Evolutionary conservation across 129 eudicot genomes (phyloP).

Genomic region (Centaurea solstitialis): DNA sequence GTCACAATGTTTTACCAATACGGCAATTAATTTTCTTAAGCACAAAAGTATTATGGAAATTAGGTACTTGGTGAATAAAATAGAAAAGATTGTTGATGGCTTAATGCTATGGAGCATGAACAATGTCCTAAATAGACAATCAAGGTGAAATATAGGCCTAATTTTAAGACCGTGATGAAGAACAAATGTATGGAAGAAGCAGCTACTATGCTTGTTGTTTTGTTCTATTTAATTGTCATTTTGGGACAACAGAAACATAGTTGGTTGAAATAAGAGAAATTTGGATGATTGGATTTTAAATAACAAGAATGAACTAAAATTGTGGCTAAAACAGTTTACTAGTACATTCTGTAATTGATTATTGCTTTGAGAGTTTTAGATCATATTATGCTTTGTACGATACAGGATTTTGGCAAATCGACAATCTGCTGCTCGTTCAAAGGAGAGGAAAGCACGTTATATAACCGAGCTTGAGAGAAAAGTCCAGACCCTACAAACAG

Average conservation of each 20-base stretch:
- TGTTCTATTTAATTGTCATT: background rate
- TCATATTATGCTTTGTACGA: slow-evolving; percentile 16
- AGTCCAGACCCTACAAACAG: slow-evolving; percentile 88
- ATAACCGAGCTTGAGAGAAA: slow-evolving; percentile 85
- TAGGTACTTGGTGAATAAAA: background rate
- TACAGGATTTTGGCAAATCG: slow-evolving; percentile 89
- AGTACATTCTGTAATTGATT: background rate
- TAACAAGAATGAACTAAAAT: background rate
- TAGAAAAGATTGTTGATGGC: background rate
- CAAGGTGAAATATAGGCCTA: background rate
- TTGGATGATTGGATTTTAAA: background rate
- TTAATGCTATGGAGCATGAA: background rate
- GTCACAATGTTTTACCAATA: background rate
- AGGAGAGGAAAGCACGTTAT: slow-evolving; percentile 94
- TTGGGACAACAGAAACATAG: background rate
- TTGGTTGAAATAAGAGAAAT: background rate
- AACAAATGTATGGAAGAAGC: background rate
- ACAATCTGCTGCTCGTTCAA: slow-evolving; percentile 95
- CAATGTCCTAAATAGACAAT: background rate
- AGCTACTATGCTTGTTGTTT: background rate
- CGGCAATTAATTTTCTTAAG: background rate
- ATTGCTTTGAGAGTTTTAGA: background rate
- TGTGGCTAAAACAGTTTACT: background rate
- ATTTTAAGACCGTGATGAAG: background rate
- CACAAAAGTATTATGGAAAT: background rate